A percentile compares a stretch with the other conserved stretches of the same genome.
These are phyloP conservation scores for Hypoxylon fragiforme DNA, from an alignment of 495 filamentous ascomycete genomes.

Conservation along the genomic window DNA sequence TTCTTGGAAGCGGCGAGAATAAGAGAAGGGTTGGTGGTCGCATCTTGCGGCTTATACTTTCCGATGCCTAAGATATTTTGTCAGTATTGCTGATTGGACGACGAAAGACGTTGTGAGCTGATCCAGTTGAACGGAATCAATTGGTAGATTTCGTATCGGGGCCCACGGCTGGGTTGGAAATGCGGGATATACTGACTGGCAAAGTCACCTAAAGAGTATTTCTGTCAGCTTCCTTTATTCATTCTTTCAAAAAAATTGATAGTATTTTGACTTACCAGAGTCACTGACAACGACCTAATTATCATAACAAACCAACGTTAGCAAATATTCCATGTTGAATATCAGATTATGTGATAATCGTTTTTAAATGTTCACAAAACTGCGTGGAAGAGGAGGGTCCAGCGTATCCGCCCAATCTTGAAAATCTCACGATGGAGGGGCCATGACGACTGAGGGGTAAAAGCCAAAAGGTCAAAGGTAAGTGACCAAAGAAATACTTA, in stretches of 20 bases:
- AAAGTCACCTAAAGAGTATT: conserved; percentile 67
- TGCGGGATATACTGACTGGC: conserved; percentile 61
- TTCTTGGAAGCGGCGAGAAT: conserved; percentile 99
- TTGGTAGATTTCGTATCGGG: conserved; percentile 1
- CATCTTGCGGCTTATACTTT: conserved; percentile 99
- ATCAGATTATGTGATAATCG: neutral
- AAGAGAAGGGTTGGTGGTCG: conserved; percentile 97
- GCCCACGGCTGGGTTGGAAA: neutral
- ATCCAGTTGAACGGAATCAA: neutral
- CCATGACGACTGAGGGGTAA: conserved; percentile 45
- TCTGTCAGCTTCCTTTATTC: too few relatives aligned
- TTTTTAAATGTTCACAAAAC: conserved; percentile 10
- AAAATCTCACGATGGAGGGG: conserved; percentile 39
- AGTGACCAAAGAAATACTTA: too few relatives aligned
- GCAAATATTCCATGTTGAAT: conserved; percentile 21
- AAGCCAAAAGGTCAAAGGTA: too few relatives aligned
- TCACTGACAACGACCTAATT: conserved; percentile 88
- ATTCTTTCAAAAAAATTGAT: too few relatives aligned
- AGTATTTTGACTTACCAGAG: conserved; percentile 75
- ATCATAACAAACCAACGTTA: conserved; percentile 31
- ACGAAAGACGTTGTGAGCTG: neutral
- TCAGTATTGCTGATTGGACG: conserved; percentile 34
- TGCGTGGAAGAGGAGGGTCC: neutral
- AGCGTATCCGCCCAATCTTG: conserved; percentile 14
- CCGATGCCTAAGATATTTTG: conserved; percentile 71